phyloP scores from a whole-genome alignment of 768 basidiomycete species.

The Lactifluus echinatus region DNA sequence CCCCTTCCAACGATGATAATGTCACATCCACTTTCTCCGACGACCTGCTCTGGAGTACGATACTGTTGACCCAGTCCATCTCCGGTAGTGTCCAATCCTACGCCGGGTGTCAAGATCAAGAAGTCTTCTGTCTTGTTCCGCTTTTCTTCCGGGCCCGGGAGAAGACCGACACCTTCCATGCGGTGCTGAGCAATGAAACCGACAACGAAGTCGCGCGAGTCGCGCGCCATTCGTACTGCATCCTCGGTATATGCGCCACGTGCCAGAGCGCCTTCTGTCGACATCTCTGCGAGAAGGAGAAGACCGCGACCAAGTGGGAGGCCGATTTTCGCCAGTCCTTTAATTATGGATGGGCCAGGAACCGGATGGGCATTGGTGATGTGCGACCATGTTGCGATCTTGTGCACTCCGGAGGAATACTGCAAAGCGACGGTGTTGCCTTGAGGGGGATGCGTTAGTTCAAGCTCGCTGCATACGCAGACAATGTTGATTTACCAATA shows the following conservation, averaged over 20 bases:
- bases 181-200: constrained; percentile 91
- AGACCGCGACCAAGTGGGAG: constrained; percentile 78
- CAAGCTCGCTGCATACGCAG: background rate
- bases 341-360: constrained; percentile 90
- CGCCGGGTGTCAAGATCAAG: constrained; percentile 86
- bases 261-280: constrained; percentile 79
- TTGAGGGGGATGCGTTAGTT: constrained; percentile 27
- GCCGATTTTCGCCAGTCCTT: constrained; percentile 84
- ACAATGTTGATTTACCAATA: constrained; percentile 55
- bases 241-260: constrained; percentile 74
- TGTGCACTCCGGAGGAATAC: constrained; percentile 88
- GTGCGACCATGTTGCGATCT: constrained; percentile 92
- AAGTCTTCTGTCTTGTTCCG: constrained; percentile 53
- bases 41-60: constrained; percentile 84
- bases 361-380: constrained; percentile 96
- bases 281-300: constrained; percentile 94
- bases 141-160: constrained; percentile 22
- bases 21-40: constrained; percentile 78
- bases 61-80: constrained; percentile 42
- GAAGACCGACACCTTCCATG: constrained; percentile 57
- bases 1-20: constrained; percentile 97
- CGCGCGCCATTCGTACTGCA: constrained; percentile 82
- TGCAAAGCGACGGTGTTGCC: constrained; percentile 96
- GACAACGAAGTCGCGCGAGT: constrained; percentile 78
- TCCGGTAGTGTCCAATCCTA: constrained; percentile 69